Evolutionary conservation across 208 protist species (phyloP), one percentile per base, ranked within the genome.

Genomic region (Leishmania major): DNA sequence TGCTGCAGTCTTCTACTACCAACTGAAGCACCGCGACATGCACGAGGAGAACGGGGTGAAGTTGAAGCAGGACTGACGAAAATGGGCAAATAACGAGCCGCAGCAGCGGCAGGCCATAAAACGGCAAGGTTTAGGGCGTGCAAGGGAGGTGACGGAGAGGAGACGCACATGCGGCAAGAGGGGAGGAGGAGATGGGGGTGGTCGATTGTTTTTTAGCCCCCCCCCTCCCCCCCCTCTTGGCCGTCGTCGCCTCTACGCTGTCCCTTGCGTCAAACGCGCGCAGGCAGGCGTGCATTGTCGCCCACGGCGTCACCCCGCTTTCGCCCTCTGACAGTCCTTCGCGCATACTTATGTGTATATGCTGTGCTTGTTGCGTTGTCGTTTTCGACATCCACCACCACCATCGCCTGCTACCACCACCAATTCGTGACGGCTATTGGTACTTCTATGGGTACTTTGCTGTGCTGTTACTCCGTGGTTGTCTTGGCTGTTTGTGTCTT

Each of bases 51-150:
- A 75, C 2, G 43, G 2, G n/a, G 15, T 31, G 37, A 89, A 89
- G 80, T 55, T 84, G 55, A 89, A 89, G 51, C 67, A 77, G 40
- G 80, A 89, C 25, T 87, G 40, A 71, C 15, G 43, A 75, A 84
- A 37, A 75, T 45, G 55, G 15, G 55, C 7, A 35, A 55, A 75
- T 1, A 6, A 57, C 28, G 15, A 53, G 1, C n/a, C 43, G n/a
- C 6, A 22, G 37, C 35, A 69, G 15, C 11, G 7, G 17, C 28
- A 37, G 35, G 1, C 35, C 35, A 43, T 25, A 25, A 5, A 43
- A 69, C 28, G 25, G 0, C 28, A 69, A 43, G n/a, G 10, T 6
- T 55, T 40, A 25, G 59, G 11, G 19, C 25, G 64, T 69, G 64
- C 43, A 25, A 57, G 49, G 25, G 15, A 75, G 11, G 45, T 51